Evolutionary conservation across 129 eudicot species (phyloP), one percentile per base, ranked within the genome.

Genomic region (Tanacetum coccineum): DNA sequence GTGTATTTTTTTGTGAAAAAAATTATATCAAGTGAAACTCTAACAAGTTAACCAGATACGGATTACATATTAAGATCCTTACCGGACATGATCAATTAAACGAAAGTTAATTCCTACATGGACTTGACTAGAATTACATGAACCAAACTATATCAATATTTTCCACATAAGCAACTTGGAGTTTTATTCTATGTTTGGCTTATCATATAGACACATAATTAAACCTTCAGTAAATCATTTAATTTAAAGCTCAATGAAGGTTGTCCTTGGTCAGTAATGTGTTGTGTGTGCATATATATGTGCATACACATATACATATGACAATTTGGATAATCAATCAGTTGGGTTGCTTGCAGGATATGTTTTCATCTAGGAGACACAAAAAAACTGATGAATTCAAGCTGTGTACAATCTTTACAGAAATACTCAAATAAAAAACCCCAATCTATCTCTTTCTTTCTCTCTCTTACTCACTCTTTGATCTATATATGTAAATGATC

Each of bases 321-420:
- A 64, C 72, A 55, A 46, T 64, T 11, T 70, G 62, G 40, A 57
- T 71, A 18, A 64, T 71, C 77, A 64, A 49, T 64, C 58, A 50
- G 40, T 22, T 64, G 32, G 77, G 71, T 55, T 76, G 71, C 66
- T 76, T 70, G 76, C 76, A 76, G 81, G 76, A 77, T 70, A 28
- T 70, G 81, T 77, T 77, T 76, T 64, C 52, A 61, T 62, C 67
- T 63, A 63, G 81, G 72, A 64, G 76, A 70, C 72, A 66, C 49
- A 20, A 50, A 20, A n/a, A 50, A 77, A 76, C 66, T 25, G 73
- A 77, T 77, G 73, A 77, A 58, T 71, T 59, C 59, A 71, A 65
- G 25, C 44, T 32, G 68, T 77, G 67, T 66, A 59, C 72, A 71
- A 66, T 71, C 44, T 70, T 63, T 58, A 11, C 49, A 39, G 68